Evolutionary conservation across 163 green algal genomes (phyloP).

Genomic region (Scenedesmus sp.): DNA sequence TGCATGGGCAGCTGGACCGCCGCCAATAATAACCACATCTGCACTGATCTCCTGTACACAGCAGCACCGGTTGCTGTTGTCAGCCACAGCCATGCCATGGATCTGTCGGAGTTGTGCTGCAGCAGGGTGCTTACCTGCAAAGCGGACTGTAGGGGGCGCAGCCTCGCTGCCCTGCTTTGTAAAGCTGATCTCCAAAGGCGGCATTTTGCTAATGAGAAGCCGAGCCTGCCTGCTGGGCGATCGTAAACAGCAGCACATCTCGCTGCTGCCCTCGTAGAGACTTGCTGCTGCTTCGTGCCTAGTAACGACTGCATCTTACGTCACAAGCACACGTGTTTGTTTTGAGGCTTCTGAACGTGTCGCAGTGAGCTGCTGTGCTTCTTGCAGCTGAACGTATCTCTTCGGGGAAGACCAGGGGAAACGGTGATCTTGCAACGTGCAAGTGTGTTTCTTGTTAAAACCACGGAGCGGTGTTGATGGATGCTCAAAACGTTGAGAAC

Average conservation of each 20-base stretch:
- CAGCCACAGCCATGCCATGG: neutral
- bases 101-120: neutral
- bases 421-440: neutral
- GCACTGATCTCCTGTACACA: conserved; percentile 24
- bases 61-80: neutral
- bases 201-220: neutral
- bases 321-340: neutral
- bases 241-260: neutral
- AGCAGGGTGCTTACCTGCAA: neutral
- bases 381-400: neutral
- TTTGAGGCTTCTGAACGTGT: neutral
- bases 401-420: neutral
- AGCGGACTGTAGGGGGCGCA: neutral
- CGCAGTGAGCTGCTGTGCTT: neutral
- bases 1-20: conserved; percentile 85
- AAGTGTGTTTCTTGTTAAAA: neutral
- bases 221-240: neutral
- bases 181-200: neutral
- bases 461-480: neutral
- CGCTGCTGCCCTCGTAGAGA: neutral
- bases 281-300: neutral
- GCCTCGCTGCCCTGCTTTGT: neutral
- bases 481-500: neutral
- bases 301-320: neutral
- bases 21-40: conserved; percentile 77